Evolutionary conservation across 352 stramenopile genomes (phyloP), one percentile per base, ranked within the genome.

Genomic region (Globisporangium yorkense): DNA sequence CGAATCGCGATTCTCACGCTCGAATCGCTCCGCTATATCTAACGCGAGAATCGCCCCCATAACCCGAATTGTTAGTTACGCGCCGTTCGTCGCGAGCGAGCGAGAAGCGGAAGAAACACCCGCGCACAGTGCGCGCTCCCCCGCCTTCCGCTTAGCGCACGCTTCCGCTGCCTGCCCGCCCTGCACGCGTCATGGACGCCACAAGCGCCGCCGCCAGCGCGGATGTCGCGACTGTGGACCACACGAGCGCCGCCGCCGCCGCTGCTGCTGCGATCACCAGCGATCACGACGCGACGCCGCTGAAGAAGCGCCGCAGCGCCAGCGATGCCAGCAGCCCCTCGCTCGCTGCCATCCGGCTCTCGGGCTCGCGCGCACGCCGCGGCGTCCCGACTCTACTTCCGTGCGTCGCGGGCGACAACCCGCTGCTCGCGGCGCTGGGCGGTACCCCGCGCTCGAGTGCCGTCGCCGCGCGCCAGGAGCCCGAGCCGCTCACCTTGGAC

Each of bases 401-500:
- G n/a, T 67, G 59, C 41, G 55, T 71, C 27, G 47, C 61, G 13
- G 57, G 44, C 5, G 73, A 91, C 46, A 91, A 91, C 57, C 81
- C 78, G 49, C 72, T 89, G 41, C 66, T 91, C 12, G 67, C 66
- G 5, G 81, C 78, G 13, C 50, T 91, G 18, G 81, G 81, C 35
- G 77, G 78, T 35, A 89, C 81, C 8, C 78, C 77, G 33, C 70
- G 75, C 10, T 65, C 66, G 35, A 52, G 71, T 13, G 60, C 60
- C 9, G 59, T 60, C 44, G 35, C 51, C 39, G 48, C 61, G 37
- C 51, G 72, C 63, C 45, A 46, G 9, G 77, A 87, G 40, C 68
- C 80, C 6, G 71, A 86, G 51, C 66, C 72, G 20, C 57, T 87
- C 29, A 62, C 77, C 54, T 48, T 87, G 48, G 69, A 56, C 56